Evolutionary conservation across 1,284 basidiomycete genomes (phyloP), one percentile per base, ranked within the genome.

Genomic region (Pascua guehoae): DNA sequence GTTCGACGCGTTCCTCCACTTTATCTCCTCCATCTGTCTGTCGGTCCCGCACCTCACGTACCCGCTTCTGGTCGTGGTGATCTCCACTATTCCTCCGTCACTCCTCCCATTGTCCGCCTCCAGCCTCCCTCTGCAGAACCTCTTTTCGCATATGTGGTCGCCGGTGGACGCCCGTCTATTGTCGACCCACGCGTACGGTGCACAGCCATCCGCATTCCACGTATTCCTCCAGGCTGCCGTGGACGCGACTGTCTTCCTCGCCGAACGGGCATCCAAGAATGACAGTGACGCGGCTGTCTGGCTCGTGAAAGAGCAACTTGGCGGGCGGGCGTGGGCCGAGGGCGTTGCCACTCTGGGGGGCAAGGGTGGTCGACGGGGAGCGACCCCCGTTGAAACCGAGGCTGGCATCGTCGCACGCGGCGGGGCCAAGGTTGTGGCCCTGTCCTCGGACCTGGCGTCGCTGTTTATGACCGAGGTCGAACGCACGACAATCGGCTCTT

Each of bases 401-500:
- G 73, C 73, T 2, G 58, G 44, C 4, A 58, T 67, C 11, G 67
- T 67, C 41, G 67, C 68, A 4, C 63, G 63, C 41, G 63, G 63
- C 0, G 57, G 70, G 1, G 56, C 54, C 1, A 61, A 67, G 37
- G 15, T 70, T 8, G 48, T 52, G 1, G 55, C 51, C 10, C 50
- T 63, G 24, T 55, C 85, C 37, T 8, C 44, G 1, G 89, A 92
- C 67, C 81, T 94, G 37, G 79, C 93, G 62, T 81, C 81, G 36
- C 86, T 89, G 63, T 87, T 93, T 76, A 88, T 93, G 72, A 54
- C 51, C 2, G 56, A 65, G 39, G 47, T 69, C 73, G 79, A 9
- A 81, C 87, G 55, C 89, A 91, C 79, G 82, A 89, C 79, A 85
- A 86, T 63, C 77, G 88, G 59, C 12, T 54, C 54, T 4, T 57